Conservation (phyloP, 2,329 filamentous ascomycete genomes). For the Beauveria sp. region DNA sequence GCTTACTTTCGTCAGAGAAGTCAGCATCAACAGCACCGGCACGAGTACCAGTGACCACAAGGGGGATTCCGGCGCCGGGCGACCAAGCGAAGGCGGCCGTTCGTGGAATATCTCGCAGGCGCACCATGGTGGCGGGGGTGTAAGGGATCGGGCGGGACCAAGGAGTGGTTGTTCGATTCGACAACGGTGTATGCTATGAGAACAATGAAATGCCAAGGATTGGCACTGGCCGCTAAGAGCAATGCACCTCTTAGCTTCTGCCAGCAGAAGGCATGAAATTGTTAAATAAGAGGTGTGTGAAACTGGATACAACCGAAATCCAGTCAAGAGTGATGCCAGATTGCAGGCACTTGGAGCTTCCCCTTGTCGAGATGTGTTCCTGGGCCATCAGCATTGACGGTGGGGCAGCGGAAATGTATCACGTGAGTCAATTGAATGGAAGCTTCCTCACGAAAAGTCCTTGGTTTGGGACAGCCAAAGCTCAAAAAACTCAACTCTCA, state of each 20-base stretch:
- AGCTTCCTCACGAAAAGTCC: not conserved
- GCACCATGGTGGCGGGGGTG: conserved; percentile 63
- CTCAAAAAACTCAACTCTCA: not conserved
- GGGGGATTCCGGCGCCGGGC: conserved; percentile 66
- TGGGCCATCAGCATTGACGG: not conserved
- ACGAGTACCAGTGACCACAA: conserved; percentile 87
- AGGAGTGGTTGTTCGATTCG: conserved; percentile 12
- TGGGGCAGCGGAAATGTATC: conserved; percentile 11
- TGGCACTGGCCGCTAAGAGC: conserved; percentile 15
- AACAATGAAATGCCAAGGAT: conserved; percentile 15
- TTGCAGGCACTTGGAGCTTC: conserved; percentile 32
- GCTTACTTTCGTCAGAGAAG: conserved; percentile 93
- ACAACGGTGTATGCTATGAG: conserved; percentile 12
- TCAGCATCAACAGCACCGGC: conserved; percentile 93
- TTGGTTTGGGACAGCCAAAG: not conserved
- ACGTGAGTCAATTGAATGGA: conserved; percentile 19
- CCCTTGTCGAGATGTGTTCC: conserved; percentile 11
- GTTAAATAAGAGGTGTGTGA: conserved; percentile 13
- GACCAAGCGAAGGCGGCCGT: conserved; percentile 98
- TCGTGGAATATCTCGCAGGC: conserved; percentile 89
- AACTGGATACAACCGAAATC: conserved; percentile 3
- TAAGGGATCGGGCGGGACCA: conserved; percentile 18
- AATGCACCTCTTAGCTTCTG: conserved; percentile 21
- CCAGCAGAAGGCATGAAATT: conserved; percentile 22
- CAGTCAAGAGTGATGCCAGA: conserved; percentile 35